Conservation (phyloP, 345 rosid genomes). For the Melaleuca alternifolia region DNA sequence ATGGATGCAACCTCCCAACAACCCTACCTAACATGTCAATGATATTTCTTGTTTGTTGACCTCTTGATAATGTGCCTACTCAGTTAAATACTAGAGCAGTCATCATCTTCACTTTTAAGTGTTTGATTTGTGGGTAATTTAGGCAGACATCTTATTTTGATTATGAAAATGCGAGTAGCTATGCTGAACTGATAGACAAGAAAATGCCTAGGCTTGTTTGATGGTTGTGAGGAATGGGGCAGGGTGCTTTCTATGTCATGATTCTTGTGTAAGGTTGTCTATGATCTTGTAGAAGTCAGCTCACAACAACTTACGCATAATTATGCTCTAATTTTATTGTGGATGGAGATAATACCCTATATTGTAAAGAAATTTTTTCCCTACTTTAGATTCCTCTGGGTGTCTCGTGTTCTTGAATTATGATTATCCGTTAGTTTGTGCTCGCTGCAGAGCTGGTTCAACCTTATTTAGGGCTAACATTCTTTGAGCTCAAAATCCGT, state of each 20-base stretch:
- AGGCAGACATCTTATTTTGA: not conserved
- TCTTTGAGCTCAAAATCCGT: not conserved
- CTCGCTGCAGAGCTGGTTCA: not conserved
- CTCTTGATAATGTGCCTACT: not conserved
- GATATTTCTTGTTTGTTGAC: not conserved
- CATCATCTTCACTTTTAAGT: not conserved
- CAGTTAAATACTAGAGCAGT: not conserved
- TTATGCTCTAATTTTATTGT: not conserved
- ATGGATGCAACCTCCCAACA: not conserved
- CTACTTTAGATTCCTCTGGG: too few relatives aligned
- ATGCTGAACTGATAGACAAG: not conserved
- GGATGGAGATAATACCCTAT: not conserved
- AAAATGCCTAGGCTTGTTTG: not conserved
- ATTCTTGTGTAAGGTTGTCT: not conserved
- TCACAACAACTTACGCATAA: not conserved
- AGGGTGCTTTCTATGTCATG: not conserved
- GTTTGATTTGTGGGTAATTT: not conserved
- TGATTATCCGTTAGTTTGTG: not conserved
- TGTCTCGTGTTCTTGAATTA: not conserved
- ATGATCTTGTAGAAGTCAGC: not conserved
- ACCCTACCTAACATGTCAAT: not conserved
- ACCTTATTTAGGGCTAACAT: not conserved
- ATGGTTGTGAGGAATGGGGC: not conserved
- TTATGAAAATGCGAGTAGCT: not conserved
- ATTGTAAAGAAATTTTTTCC: not conserved